phyloP scores from a whole-genome alignment of 257 asterid genomes.

The Rhazya stricta region DNA sequence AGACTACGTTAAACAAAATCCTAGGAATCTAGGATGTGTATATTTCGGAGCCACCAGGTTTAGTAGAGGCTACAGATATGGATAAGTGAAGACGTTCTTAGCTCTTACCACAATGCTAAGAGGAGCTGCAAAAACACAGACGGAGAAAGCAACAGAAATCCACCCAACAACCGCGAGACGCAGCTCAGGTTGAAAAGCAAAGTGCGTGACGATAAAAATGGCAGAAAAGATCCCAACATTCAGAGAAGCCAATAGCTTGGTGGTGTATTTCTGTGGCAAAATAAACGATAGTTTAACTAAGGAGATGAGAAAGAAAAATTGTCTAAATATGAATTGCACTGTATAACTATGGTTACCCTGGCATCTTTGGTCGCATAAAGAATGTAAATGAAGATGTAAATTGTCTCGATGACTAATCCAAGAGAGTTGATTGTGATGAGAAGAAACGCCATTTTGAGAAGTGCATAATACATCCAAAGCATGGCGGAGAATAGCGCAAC shows the following conservation, averaged over 20 bases:
- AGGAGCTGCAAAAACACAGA: conserved; percentile 40
- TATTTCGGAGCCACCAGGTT: no score
- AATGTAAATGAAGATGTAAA: conserved; percentile 44
- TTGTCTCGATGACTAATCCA: conserved; percentile 57
- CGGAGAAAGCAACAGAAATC: conserved; percentile 37
- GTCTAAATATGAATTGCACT: background rate
- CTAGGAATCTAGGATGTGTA: no score
- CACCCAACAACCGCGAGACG: conserved; percentile 39
- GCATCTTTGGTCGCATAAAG: conserved; percentile 48
- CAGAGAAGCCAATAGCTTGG: conserved; percentile 14
- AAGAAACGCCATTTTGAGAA: conserved; percentile 45
- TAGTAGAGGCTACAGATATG: no score
- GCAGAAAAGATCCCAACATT: conserved; percentile 27
- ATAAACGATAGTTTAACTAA: background rate
- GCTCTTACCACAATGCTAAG: conserved; percentile 37
- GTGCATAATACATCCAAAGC: conserved; percentile 78
- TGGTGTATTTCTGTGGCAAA: conserved; percentile 34
- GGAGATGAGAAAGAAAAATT: background rate
- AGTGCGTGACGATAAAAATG: conserved; percentile 22
- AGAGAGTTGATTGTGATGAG: conserved; percentile 63
- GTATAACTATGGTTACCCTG: conserved; percentile 30
- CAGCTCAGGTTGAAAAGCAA: conserved; percentile 6
- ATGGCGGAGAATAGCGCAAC: conserved; percentile 62
- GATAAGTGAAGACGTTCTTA: conserved; percentile 6
- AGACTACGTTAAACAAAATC: background rate